Base-by-base conservation (phyloP, 2,329 filamentous ascomycete genomes). In the Monilinia laxa region DNA sequence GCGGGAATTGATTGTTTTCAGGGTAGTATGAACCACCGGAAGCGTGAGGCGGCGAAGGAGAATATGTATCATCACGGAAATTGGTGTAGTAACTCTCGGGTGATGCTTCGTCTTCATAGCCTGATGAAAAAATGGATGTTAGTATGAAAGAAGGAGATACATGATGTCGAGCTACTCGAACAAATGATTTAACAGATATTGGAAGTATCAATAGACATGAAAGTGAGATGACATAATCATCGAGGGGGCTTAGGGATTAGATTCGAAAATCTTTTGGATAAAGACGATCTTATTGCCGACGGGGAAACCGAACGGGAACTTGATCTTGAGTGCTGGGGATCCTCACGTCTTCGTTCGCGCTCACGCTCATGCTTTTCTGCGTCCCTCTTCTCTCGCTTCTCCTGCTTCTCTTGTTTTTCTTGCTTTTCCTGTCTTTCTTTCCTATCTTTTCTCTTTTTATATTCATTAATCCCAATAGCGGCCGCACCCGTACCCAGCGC, bases 381-480 rank as follows among this genome's bases (percentile, higher is more conserved):
- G 12, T 66, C 64, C 25, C 70, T 70, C 23, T 59, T 65, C 59
- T 76, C 75, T 77, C 77, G 68, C 74, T 78, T 69, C 75, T 78
- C 71, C 76, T 77, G 70, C 71, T 74, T 78, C 73, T 73, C 74
- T 68, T 70, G 38, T 14, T 65, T 58, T 59, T 76, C 75, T 77
- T 77, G 68, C 74, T 65, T 58, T 59, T 76, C 75, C 77, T 77
- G 68, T 74, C 78, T 69, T 75, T 78, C 71, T 76, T 77, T 70
- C 72, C 73, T 78, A 72, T 73, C 74, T 68, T 70, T 82, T 80
- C 75, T 77, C 72, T 86, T 82, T 68, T 82, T 80, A 68, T 83
- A 85, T 72, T 87, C 84, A 74, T 87, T 88, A 66, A 89, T 81
- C 0, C 86, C 86, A 67, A 89, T 82, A 6, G 86, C 87, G 0